Conservation (phyloP, 352 stramenopile species). For the Phytophthora pini region DNA sequence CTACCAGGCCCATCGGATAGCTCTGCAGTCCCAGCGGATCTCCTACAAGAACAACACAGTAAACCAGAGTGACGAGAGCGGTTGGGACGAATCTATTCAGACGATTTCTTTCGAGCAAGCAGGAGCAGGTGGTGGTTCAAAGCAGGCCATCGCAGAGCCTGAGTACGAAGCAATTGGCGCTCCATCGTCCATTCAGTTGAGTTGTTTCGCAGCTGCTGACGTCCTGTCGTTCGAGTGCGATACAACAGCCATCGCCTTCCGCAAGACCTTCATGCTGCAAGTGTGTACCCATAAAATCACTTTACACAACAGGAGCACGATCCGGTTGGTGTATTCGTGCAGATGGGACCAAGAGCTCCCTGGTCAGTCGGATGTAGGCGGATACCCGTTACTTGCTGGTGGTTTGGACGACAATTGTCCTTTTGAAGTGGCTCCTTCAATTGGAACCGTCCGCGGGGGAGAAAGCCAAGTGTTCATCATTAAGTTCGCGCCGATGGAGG, state of each 20-base stretch:
- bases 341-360: constrained; percentile 44
- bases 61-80: constrained; percentile 32
- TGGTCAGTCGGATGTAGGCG: constrained; percentile 9
- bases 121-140: constrained; percentile 15
- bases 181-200: constrained; percentile 48
- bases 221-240: constrained; percentile 65
- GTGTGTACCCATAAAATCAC: constrained; percentile 76
- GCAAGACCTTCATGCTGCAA: constrained; percentile 90
- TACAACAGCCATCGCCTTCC: constrained; percentile 67
- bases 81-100: constrained; percentile 85
- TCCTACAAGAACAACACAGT: constrained; percentile 38
- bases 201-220: constrained; percentile 77
- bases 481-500: constrained; percentile 92
- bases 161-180: constrained; percentile 48
- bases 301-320: constrained; percentile 79
- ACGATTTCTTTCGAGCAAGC: constrained; percentile 60
- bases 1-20: constrained; percentile 45
- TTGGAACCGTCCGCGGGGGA: constrained; percentile 63
- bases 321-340: constrained; percentile 65
- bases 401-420: constrained; percentile 72
- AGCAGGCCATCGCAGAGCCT: constrained; percentile 49
- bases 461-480: constrained; percentile 79
- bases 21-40: constrained; percentile 65
- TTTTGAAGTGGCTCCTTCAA: constrained; percentile 84
- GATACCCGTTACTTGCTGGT: constrained; percentile 7